These are phyloP conservation scores for Noccaea caerulescens DNA, from an alignment of 345 rosid species.

Conservation along the genomic window DNA sequence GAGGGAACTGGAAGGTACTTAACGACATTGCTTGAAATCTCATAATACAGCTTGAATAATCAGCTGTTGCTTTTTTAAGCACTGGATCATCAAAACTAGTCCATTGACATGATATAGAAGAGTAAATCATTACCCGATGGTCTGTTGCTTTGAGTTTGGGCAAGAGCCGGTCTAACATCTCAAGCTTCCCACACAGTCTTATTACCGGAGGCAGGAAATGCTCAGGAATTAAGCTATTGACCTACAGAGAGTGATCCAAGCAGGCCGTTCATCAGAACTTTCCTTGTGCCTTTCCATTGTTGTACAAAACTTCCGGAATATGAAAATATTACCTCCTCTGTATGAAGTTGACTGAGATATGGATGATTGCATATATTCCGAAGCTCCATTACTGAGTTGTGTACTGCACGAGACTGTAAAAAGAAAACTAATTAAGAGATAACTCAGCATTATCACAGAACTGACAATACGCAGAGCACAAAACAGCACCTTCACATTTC, in stretches of 20 bases:
- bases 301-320: not conserved
- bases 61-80: not conserved
- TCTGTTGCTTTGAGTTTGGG: slow-evolving; percentile 92
- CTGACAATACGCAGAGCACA: slow-evolving; percentile 17
- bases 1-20: slow-evolving; percentile 10
- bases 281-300: slow-evolving; percentile 9
- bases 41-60: slow-evolving; percentile 2
- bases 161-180: slow-evolving; percentile 88
- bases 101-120: slow-evolving; percentile 21
- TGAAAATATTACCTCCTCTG: slow-evolving; percentile 65
- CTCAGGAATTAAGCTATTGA: slow-evolving; percentile 68
- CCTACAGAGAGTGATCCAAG: slow-evolving; percentile 51
- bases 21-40: not conserved
- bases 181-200: slow-evolving; percentile 94
- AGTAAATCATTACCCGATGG: slow-evolving; percentile 70
- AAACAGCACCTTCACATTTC: slow-evolving; percentile 68
- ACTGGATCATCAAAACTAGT: not conserved
- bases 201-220: slow-evolving; percentile 83
- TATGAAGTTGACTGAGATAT: slow-evolving; percentile 92
- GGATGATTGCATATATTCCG: slow-evolving; percentile 97
- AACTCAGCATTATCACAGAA: slow-evolving; percentile 3
- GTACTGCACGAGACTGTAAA: slow-evolving; percentile 79
- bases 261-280: slow-evolving; percentile 20
- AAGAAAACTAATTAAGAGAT: slow-evolving; percentile 19
- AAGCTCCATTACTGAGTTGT: slow-evolving; percentile 95